Percentiles rank a stretch among this genome's conserved stretches.
phyloP scores from a whole-genome alignment of 257 asterid species.

The Thymus mandschuricus region DNA sequence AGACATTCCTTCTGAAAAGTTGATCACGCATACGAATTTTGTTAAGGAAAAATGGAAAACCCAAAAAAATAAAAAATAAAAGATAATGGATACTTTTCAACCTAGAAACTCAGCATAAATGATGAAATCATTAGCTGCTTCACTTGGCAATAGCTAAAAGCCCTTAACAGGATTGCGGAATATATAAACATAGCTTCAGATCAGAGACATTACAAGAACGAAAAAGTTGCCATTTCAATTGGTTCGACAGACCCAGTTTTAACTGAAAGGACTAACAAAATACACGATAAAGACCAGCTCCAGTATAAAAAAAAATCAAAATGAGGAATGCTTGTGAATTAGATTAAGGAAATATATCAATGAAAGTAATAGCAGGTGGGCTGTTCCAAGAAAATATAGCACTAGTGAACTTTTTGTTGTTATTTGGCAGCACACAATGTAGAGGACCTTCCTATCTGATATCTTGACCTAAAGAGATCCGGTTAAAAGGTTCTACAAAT shows the following conservation, averaged over 20 bases:
- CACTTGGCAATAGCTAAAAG: constrained; percentile 4
- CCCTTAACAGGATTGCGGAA: constrained; percentile 4
- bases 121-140: constrained; percentile 17
- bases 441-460: constrained; percentile 9
- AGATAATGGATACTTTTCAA: neutral
- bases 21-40: constrained; percentile 21
- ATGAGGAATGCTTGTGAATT: constrained; percentile 26
- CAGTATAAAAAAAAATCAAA: neutral
- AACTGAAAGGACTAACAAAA: constrained; percentile 8
- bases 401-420: constrained; percentile 1
- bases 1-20: constrained; percentile 11
- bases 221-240: no score
- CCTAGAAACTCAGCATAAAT: constrained; percentile 13
- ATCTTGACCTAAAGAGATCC: constrained; percentile 12
- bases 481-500: neutral
- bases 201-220: constrained; percentile 17
- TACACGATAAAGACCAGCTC: constrained; percentile 22
- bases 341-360: constrained; percentile 1
- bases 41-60: constrained; percentile 7
- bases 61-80: neutral
- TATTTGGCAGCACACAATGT: constrained; percentile 17
- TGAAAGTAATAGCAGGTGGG: neutral
- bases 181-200: constrained; percentile 6
- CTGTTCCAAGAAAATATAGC: neutral
- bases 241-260: neutral